Percentiles rank a stretch among this genome's conserved stretches.
Evolutionary conservation across 1,284 basidiomycete species (phyloP).

Genomic region (Sporisorium graminicola): DNA sequence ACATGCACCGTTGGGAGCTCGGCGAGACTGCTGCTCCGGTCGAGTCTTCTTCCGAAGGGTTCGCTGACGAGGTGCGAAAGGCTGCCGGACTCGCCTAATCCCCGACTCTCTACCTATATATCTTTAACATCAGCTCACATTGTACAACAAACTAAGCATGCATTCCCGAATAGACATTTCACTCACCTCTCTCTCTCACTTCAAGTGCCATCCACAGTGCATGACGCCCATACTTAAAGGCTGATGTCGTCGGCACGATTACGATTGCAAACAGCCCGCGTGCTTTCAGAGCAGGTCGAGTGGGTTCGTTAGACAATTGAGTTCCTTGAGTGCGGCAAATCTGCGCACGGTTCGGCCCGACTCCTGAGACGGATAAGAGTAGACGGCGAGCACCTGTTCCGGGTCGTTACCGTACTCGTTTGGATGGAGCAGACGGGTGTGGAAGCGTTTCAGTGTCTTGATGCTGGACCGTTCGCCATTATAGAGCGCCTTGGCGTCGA

Average conservation of each 20-base stretch:
- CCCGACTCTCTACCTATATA: not conserved
- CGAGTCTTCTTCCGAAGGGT: constrained; percentile 25
- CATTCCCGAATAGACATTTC: not conserved
- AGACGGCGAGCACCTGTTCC: constrained; percentile 33
- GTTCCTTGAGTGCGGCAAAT: constrained; percentile 38
- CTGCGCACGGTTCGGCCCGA: constrained; percentile 27
- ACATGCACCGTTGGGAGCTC: constrained; percentile 70
- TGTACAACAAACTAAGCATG: constrained; percentile 15
- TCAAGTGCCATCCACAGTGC: too few relatives aligned
- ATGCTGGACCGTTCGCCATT: constrained; percentile 21
- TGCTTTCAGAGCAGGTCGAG: constrained; percentile 21
- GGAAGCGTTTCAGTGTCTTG: constrained; percentile 29
- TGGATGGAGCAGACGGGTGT: constrained; percentile 29
- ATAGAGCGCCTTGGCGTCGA: constrained; percentile 37
- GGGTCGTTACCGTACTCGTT: constrained; percentile 18
- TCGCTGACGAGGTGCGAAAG: constrained; percentile 63
- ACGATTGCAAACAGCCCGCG: not conserved
- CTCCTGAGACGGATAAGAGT: constrained; percentile 31
- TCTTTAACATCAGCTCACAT: not conserved
- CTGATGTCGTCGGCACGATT: too few relatives aligned
- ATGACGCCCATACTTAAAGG: too few relatives aligned
- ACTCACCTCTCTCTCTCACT: constrained; percentile 1
- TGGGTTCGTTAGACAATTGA: constrained; percentile 22
- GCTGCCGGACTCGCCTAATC: constrained; percentile 58
- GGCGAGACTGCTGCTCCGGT: constrained; percentile 64